Conservation (phyloP, 2,329 filamentous ascomycete genomes). For the Phyllosticta citribraziliensis region DNA sequence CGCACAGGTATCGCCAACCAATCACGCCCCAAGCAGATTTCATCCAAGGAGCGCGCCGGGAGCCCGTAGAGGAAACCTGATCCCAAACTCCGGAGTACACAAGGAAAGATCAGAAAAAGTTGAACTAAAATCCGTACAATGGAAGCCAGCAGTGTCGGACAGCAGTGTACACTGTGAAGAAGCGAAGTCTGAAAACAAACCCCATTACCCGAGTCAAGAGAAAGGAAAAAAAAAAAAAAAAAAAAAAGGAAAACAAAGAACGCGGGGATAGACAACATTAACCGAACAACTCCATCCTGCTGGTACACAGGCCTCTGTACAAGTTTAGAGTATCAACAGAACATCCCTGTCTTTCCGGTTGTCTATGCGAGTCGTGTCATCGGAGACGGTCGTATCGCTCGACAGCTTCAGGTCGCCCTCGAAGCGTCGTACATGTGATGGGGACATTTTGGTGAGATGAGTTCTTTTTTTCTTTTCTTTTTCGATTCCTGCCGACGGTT, state of each 20-base stretch:
- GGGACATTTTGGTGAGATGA: neutral
- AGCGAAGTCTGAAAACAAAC: neutral
- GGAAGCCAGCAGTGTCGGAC: neutral
- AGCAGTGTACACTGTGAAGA: neutral
- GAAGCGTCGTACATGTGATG: neutral
- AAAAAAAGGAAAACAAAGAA: neutral
- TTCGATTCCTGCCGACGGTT: neutral
- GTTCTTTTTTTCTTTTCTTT: neutral
- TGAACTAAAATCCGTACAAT: neutral
- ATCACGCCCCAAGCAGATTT: neutral
- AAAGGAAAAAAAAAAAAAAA: neutral
- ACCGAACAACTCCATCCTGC: neutral
- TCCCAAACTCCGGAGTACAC: neutral
- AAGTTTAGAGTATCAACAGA: constrained; percentile 11
- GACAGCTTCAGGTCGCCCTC: neutral
- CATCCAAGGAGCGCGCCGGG: neutral
- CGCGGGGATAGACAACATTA: neutral
- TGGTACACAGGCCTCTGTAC: constrained; percentile 2
- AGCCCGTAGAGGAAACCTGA: neutral
- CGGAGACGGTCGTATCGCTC: constrained; percentile 9
- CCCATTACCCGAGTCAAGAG: neutral
- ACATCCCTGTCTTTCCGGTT: neutral
- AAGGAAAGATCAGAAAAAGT: neutral
- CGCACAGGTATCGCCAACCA: constrained; percentile 5
- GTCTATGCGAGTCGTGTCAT: constrained; percentile 9